Percentiles rank a stretch among this genome's conserved stretches.
Evolutionary conservation across 2,329 filamentous ascomycete genomes (phyloP).

Genomic region (Aureobasidium sp.): DNA sequence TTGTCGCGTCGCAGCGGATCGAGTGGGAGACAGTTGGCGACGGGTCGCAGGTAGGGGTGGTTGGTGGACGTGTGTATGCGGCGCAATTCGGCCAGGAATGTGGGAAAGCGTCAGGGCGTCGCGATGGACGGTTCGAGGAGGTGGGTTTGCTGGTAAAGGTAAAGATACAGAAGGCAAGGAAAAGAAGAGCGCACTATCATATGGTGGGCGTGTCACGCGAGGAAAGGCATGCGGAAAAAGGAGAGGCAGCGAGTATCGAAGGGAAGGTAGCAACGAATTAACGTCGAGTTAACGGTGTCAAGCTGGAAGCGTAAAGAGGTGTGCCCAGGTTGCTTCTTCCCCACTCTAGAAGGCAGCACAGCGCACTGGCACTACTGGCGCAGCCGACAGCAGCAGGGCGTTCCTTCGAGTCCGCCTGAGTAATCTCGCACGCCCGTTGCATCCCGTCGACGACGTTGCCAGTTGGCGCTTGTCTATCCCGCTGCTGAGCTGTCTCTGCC

Average conservation of each 20-base stretch:
- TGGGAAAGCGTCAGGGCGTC: background rate
- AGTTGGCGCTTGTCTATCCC: background rate
- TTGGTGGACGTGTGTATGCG: conserved; percentile 6
- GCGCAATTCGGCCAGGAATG: conserved; percentile 11
- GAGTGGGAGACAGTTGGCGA: background rate
- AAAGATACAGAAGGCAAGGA: conserved; percentile 6
- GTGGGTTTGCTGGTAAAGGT: background rate
- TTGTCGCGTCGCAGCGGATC: background rate
- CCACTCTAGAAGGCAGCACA: background rate
- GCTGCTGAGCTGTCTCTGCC: background rate
- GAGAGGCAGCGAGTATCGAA: conserved; percentile 8
- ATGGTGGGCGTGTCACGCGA: conserved; percentile 11
- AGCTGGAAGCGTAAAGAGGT: conserved; percentile 11
- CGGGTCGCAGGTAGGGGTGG: background rate
- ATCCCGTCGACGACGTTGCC: background rate
- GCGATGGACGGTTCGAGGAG: background rate
- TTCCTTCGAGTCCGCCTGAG: background rate
- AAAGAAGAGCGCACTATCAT: conserved; percentile 7
- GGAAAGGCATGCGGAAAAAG: conserved; percentile 6
- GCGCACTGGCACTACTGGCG: too few species aligned
- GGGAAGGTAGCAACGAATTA: background rate
- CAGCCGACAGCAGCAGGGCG: too few species aligned
- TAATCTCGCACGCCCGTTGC: conserved; percentile 3
- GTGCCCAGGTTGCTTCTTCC: background rate
- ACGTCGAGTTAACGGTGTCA: conserved; percentile 8